Conservation (phyloP, 805 yeast genomes). For the Ogataea haglerorum region DNA sequence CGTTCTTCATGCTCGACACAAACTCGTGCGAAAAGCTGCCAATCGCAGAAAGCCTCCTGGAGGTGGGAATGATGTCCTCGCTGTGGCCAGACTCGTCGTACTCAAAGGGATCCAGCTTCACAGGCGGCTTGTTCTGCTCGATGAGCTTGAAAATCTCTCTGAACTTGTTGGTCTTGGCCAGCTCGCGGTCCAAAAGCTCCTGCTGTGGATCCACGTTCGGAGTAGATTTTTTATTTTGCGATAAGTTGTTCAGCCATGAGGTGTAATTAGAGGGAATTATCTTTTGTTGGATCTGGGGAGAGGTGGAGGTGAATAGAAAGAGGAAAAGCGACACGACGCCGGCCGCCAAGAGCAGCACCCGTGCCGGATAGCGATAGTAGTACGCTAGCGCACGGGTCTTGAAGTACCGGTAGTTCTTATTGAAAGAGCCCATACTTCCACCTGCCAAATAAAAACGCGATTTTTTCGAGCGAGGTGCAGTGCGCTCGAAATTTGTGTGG, state of each 20-base stretch:
- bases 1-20: slow-evolving; percentile 32
- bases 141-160: slow-evolving; percentile 21
- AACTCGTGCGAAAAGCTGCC: slow-evolving; percentile 21
- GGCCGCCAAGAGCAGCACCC: slow-evolving; percentile 7
- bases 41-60: slow-evolving; percentile 10
- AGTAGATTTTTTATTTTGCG: background rate
- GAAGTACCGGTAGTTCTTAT: slow-evolving; percentile 19
- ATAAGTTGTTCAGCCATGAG: slow-evolving; percentile 20
- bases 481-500: background rate
- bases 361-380: slow-evolving; percentile 13
- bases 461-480: background rate
- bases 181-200: slow-evolving; percentile 10
- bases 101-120: slow-evolving; percentile 18
- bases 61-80: slow-evolving; percentile 4
- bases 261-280: slow-evolving; percentile 24
- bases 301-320: slow-evolving; percentile 14
- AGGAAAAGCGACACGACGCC: slow-evolving; percentile 5
- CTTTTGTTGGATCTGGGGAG: slow-evolving; percentile 15
- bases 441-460: background rate
- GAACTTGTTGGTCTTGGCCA: slow-evolving; percentile 20
- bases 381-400: slow-evolving; percentile 15
- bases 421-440: slow-evolving; percentile 15
- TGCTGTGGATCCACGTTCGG: slow-evolving; percentile 8
- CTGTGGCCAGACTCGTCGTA: slow-evolving; percentile 11
- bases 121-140: slow-evolving; percentile 20